Conservation (phyloP, 2,329 filamentous ascomycete genomes). For the Niveomyces coronatus region DNA sequence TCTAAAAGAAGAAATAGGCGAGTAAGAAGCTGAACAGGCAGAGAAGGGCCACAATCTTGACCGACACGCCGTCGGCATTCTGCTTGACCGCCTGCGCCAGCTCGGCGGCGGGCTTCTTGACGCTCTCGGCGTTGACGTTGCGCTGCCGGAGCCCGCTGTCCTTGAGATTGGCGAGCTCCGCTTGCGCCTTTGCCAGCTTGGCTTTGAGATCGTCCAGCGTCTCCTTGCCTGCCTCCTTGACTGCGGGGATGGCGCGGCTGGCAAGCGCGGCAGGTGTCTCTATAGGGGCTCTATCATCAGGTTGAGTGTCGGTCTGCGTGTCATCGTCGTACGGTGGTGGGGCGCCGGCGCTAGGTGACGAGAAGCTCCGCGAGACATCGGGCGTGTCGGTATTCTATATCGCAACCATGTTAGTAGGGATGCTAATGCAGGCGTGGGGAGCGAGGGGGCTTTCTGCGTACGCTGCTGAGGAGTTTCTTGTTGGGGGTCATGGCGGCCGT, state of each 20-base stretch:
- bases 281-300: conserved; percentile 15
- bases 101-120: conserved; percentile 38
- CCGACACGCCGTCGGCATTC: conserved; percentile 65
- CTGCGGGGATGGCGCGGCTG: conserved; percentile 33
- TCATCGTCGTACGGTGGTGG: conserved; percentile 27
- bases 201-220: conserved; percentile 53
- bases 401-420: conserved; percentile 8
- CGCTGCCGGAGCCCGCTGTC: conserved; percentile 70
- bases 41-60: conserved; percentile 73
- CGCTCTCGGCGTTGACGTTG: conserved; percentile 49
- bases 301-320: conserved; percentile 17
- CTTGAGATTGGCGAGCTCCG: conserved; percentile 59
- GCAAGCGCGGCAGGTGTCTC: conserved; percentile 15
- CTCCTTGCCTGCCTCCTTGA: conserved; percentile 32
- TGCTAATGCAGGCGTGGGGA: not conserved
- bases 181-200: conserved; percentile 66
- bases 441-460: conserved; percentile 27
- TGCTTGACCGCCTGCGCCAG: conserved; percentile 45
- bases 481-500: conserved; percentile 28
- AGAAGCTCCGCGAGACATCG: conserved; percentile 33
- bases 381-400: conserved; percentile 30
- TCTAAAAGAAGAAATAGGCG: conserved; percentile 91
- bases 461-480: conserved; percentile 30
- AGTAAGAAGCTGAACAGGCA: conserved; percentile 87
- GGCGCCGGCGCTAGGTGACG: conserved; percentile 31